phyloP scores from a whole-genome alignment of 441 rosid species.

The Pelargonium cotyledonis region DNA sequence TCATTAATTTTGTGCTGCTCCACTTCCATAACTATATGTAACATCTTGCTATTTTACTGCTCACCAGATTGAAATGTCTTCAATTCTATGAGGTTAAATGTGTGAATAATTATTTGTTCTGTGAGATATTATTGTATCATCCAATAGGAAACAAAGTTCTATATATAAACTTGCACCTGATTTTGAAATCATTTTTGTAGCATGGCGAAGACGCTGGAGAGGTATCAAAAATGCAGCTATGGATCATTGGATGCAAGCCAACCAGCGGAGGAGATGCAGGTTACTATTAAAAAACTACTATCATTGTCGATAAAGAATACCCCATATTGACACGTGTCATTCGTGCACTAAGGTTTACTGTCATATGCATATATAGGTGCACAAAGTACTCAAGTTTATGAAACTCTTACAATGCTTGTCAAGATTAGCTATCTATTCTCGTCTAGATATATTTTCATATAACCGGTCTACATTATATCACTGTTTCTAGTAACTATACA shows the following conservation, averaged over 20 bases:
- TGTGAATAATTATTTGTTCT: too few relatives aligned
- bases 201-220: conserved; percentile 24
- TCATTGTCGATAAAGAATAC: neutral
- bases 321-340: too few relatives aligned
- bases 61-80: too few relatives aligned
- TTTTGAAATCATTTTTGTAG: neutral
- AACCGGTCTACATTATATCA: too few relatives aligned
- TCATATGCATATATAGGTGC: neutral
- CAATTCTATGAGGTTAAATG: too few relatives aligned
- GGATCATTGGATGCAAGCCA: conserved; percentile 10
- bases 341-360: neutral
- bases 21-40: too few relatives aligned
- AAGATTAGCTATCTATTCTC: too few relatives aligned
- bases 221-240: conserved; percentile 21
- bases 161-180: neutral
- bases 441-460: too few relatives aligned
- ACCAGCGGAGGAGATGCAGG: conserved; percentile 16
- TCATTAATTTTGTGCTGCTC: too few relatives aligned
- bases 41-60: too few relatives aligned
- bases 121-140: neutral
- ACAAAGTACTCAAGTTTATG: neutral
- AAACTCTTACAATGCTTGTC: too few relatives aligned
- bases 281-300: neutral
- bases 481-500: too few relatives aligned
- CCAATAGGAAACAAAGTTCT: neutral